Evolutionary conservation across 176 grass and related monocot genomes (phyloP).

Genomic region (Eragrostis curvula): DNA sequence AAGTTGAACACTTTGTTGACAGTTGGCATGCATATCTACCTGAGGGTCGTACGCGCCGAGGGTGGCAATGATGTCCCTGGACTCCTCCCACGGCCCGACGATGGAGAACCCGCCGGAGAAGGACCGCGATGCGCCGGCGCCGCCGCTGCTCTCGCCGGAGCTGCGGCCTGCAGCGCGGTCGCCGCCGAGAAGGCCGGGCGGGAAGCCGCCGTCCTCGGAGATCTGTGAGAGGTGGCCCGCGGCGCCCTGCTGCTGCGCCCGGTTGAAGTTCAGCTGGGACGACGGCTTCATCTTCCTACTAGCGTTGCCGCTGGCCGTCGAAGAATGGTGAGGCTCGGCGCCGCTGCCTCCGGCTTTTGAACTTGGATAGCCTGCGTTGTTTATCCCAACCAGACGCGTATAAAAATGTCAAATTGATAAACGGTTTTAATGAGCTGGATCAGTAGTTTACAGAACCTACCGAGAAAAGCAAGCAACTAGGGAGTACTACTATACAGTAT

Average conservation of each 20-base stretch:
- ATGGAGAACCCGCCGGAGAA: conserved; percentile 74
- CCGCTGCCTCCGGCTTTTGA: conserved; percentile 50
- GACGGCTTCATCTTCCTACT: conserved; percentile 65
- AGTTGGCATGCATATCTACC: conserved; percentile 25
- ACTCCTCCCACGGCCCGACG: conserved; percentile 67
- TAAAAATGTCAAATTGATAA: conserved; percentile 3
- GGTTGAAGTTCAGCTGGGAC: conserved; percentile 75
- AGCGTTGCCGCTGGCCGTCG: conserved; percentile 25
- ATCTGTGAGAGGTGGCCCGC: conserved; percentile 57
- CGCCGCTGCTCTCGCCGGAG: conserved; percentile 44
- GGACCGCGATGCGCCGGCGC: conserved; percentile 27
- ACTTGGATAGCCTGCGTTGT: conserved; percentile 47
- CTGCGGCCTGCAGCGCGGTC: conserved; percentile 44
- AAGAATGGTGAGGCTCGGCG: conserved; percentile 25
- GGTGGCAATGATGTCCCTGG: conserved; percentile 57
- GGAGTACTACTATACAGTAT: not conserved
- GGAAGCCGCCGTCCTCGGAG: conserved; percentile 63
- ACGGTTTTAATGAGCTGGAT: not conserved
- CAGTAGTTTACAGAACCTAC: not conserved
- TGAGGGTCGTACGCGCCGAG: conserved; percentile 74
- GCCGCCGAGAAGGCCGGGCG: conserved; percentile 18
- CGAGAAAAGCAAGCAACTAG: not conserved
- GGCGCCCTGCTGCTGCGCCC: conserved; percentile 24
- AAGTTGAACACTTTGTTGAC: too few relatives aligned
- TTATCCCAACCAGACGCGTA: conserved; percentile 18